Evolutionary conservation across 257 asterid species (phyloP), one percentile per base, ranked within the genome.

Genomic region (Nicotiana attenuata): DNA sequence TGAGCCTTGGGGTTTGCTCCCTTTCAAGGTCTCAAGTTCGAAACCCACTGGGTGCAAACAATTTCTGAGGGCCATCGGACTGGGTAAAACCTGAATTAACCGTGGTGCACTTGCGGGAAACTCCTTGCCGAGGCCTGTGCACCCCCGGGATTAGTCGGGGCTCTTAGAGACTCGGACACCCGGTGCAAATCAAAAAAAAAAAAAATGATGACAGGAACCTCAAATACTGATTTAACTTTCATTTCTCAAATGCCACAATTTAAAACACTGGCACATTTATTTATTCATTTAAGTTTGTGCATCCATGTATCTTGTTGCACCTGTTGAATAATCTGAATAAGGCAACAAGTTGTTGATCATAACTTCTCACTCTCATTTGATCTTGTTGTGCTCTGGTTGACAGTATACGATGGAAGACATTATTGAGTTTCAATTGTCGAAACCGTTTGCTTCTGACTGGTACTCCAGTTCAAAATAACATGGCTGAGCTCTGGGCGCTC

Each of bases 401-500:
- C 97, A 96, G 99, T 88, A 92, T 96, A 93, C 90, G 99, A 88
- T 96, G 99, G 99, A 94, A 94, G 89, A 96, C 98, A 26, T 86
- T 96, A 88, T 97, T 96, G 87, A 94, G 97, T 89, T 96, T 96
- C 87, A 96, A 94, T 85, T 96, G 98, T 81, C 94, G 98, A 76
- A 93, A 94, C 86, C 99, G 99, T 83, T 90, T 96, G 91, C 99
- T 96, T 89, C 85, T 96, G 84, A 96, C 99, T 68, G 99, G 99
- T 80, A 96, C 99, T 80, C 99, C 99, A 29, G 85, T 96, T 82
- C 99, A 96, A 88, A 96, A 96, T 83, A 94, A 96, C 92, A 94
- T 96, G 98, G 98, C 98, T 83, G 99, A 96, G 80, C 90, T 96
- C 50, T 96, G 99, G 99, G 89, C 99, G 0, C 98, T 96, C 73